A percentile compares a stretch with the other conserved stretches of the same genome.
Evolutionary conservation across 2,329 filamentous ascomycete genomes (phyloP).

Genomic region (Drechslera avenae): DNA sequence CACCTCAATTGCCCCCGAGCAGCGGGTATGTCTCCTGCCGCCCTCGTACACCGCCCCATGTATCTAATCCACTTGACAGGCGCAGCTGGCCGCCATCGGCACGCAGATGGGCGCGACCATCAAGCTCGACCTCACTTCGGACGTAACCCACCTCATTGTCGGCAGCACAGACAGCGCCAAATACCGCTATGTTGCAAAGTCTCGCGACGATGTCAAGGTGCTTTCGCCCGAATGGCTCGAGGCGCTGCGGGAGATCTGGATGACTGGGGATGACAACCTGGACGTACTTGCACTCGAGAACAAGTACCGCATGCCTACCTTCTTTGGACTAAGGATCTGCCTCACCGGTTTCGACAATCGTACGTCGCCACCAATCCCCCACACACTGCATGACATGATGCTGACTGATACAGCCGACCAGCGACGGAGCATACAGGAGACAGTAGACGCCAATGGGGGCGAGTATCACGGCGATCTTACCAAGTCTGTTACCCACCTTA

Average conservation of each 20-base stretch:
- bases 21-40: constrained; percentile 62
- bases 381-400: neutral
- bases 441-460: constrained; percentile 73
- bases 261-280: constrained; percentile 74
- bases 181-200: constrained; percentile 91
- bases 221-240: constrained; percentile 86
- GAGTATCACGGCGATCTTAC: constrained; percentile 87
- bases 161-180: constrained; percentile 89
- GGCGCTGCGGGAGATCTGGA: constrained; percentile 79
- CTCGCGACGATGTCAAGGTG: constrained; percentile 82
- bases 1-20: constrained; percentile 80
- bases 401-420: constrained; percentile 60
- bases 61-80: constrained; percentile 39
- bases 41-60: neutral
- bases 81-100: constrained; percentile 66
- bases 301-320: constrained; percentile 66
- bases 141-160: constrained; percentile 92
- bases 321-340: constrained; percentile 68
- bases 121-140: constrained; percentile 90
- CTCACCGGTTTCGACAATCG: constrained; percentile 73
- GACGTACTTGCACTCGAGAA: constrained; percentile 73
- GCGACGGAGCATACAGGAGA: constrained; percentile 71
- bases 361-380: constrained; percentile 49
- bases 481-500: constrained; percentile 82
- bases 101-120: constrained; percentile 83